These are phyloP conservation scores for Epichloe sp. DNA, from an alignment of 2,329 filamentous ascomycete species.

Conservation along the genomic window DNA sequence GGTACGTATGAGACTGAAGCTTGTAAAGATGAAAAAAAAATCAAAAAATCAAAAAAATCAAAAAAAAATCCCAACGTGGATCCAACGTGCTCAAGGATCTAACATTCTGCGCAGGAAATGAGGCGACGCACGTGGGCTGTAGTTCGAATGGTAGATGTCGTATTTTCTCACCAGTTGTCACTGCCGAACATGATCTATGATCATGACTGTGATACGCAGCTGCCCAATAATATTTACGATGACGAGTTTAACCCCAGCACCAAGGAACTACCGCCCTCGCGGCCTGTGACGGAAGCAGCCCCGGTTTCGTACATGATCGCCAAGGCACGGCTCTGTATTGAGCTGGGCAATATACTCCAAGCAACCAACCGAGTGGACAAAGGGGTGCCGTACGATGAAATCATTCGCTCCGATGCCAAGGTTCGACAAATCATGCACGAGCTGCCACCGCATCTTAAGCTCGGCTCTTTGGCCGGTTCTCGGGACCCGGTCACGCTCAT, in stretches of 20 bases:
- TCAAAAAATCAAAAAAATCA: no score
- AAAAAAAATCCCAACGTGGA: no score
- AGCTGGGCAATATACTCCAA: slow-evolving; percentile 64
- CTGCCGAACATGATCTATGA: slow-evolving; percentile 57
- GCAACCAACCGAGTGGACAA: slow-evolving; percentile 43
- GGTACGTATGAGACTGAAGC: slow-evolving; percentile 24
- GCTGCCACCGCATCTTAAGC: slow-evolving; percentile 66
- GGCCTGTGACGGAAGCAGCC: slow-evolving; percentile 57
- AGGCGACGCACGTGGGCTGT: slow-evolving; percentile 55
- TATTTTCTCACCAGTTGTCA: slow-evolving; percentile 66
- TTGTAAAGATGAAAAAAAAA: no score
- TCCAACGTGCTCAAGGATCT: neutral
- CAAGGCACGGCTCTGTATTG: slow-evolving; percentile 53
- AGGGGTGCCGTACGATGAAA: slow-evolving; percentile 48
- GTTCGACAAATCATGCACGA: slow-evolving; percentile 49
- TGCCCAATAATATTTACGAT: slow-evolving; percentile 69
- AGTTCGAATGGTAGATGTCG: slow-evolving; percentile 58
- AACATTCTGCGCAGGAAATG: slow-evolving; percentile 44
- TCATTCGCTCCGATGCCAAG: slow-evolving; percentile 47
- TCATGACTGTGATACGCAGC: slow-evolving; percentile 60
- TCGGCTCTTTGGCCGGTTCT: slow-evolving; percentile 62
- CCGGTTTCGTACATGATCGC: slow-evolving; percentile 69
- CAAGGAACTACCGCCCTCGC: slow-evolving; percentile 51
- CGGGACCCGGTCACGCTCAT: slow-evolving; percentile 74
- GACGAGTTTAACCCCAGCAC: slow-evolving; percentile 63